Percentiles rank a stretch among this genome's conserved stretches.
phyloP scores from a whole-genome alignment of 805 yeast genomes.

The Zygoascus biomembranicola region DNA sequence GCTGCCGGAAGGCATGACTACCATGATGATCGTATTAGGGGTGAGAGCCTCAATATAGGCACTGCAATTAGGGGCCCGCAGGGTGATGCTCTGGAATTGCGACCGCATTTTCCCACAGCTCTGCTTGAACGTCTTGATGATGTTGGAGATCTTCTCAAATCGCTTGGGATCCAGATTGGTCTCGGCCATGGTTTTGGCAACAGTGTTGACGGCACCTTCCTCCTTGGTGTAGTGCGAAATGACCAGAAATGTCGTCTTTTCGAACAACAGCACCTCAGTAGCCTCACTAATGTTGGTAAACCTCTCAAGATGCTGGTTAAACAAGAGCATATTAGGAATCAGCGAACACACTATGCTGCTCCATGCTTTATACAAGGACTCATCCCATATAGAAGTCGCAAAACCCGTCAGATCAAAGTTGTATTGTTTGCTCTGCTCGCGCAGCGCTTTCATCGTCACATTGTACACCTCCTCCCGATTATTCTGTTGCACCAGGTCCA shows the following conservation, averaged over 20 bases:
- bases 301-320: conserved; percentile 65
- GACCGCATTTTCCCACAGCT: conserved; percentile 81
- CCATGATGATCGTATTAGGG: conserved; percentile 37
- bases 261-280: conserved; percentile 84
- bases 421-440: conserved; percentile 62
- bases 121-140: conserved; percentile 90
- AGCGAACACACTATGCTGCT: conserved; percentile 89
- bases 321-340: conserved; percentile 80
- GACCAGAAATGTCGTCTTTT: conserved; percentile 83
- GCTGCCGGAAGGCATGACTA: conserved; percentile 29
- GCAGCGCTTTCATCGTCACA: conserved; percentile 75
- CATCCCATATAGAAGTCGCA: conserved; percentile 97
- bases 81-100: conserved; percentile 66
- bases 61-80: conserved; percentile 44
- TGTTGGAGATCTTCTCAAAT: conserved; percentile 88
- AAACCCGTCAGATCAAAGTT: conserved; percentile 71
- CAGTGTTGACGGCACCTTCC: background rate
- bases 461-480: conserved; percentile 76
- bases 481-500: conserved; percentile 88
- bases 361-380: conserved; percentile 94
- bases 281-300: conserved; percentile 72
- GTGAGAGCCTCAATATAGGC: conserved; percentile 36
- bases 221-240: conserved; percentile 41
- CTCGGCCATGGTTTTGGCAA: background rate
- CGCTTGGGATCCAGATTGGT: conserved; percentile 64